Conservation (phyloP, 208 protist species). For the Jaenimonas drosophilae region DNA sequence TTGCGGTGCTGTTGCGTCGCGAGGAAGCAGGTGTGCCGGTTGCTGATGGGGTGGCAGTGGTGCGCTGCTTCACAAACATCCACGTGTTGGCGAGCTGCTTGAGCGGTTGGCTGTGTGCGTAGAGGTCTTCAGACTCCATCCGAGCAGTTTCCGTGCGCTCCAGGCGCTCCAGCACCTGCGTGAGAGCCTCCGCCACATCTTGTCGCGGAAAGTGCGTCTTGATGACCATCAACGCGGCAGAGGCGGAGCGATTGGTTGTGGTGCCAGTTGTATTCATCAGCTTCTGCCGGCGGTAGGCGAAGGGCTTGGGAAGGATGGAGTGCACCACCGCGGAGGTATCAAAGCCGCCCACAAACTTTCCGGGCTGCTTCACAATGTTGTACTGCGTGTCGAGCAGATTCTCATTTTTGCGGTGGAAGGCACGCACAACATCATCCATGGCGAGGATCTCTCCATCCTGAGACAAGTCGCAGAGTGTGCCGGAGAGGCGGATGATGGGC, state of each 20-base stretch:
- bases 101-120: conserved; percentile 8
- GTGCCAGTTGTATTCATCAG: conserved; percentile 11
- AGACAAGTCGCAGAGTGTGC: conserved; percentile 56
- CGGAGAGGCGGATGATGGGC: conserved; percentile 52
- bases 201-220: conserved; percentile 28
- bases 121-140: conserved; percentile 53
- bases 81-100: conserved; percentile 43
- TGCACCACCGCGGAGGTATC: conserved; percentile 52
- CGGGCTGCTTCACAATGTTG: conserved; percentile 59
- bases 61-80: conserved; percentile 26
- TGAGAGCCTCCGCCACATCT: conserved; percentile 45
- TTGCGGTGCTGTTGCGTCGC: conserved; percentile 7
- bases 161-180: conserved; percentile 34
- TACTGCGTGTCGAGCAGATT: conserved; percentile 68
- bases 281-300: conserved; percentile 55
- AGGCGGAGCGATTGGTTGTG: conserved; percentile 19
- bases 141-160: conserved; percentile 44
- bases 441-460: conserved; percentile 65
- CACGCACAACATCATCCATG: conserved; percentile 56
- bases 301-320: conserved; percentile 63
- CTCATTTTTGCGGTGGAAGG: conserved; percentile 52
- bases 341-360: conserved; percentile 27
- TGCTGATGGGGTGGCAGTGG: neutral
- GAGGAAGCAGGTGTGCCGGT: neutral
- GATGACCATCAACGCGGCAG: conserved; percentile 20